Evolutionary conservation across 257 asterid species (phyloP), one percentile per base, ranked within the genome.

Genomic region (Capsicum rhomboideum): DNA sequence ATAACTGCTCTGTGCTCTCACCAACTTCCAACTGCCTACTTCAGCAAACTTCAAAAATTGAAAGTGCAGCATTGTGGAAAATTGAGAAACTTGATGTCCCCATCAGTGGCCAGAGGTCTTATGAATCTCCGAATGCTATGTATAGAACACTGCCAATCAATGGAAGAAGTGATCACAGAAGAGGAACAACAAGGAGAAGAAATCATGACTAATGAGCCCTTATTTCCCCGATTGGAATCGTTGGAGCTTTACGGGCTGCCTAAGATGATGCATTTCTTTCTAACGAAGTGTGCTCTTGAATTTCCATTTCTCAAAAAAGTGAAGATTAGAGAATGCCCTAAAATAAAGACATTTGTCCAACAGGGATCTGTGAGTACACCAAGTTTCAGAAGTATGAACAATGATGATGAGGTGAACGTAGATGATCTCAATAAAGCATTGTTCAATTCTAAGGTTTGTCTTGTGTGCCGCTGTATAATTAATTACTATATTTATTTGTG

Each of bases 11-110:
- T 63, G 26, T 63, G 20, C 40, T 63, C 69, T 63, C 69, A 1
- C 40, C 69, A 63, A 11, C 69, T 63, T 63, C 17, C 69, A 63
- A 23, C 18, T 1, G 9, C 4, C 18, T 61, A 61, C 69, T 61
- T 61, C 69, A 26, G 18, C 69, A 61, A 61, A 61, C 69, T 61
- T 61, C 10, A 1, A 61, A 5, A 0, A 11, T 12, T 61, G 37
- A 0, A 0, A 1, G 40, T 61, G 4, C 0, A 0, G 12, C 0
- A 2, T 0, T 23, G 37, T 26, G 20, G 0, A 0, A 61, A 26
- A 1, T 23, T 61, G 69, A 63, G 40, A 63, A 63, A 63, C 37
- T 63, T 63, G 69, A 61, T 61, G 69, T 61, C 69, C 23, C 69
- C 20, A 26, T 61, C 37, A 11, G 18, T 61, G 69, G 69, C 69